Percentiles rank a stretch among this genome's conserved stretches.
phyloP scores from a whole-genome alignment of 371 early-diverging fungal species.

The Parasitella parasitica region DNA sequence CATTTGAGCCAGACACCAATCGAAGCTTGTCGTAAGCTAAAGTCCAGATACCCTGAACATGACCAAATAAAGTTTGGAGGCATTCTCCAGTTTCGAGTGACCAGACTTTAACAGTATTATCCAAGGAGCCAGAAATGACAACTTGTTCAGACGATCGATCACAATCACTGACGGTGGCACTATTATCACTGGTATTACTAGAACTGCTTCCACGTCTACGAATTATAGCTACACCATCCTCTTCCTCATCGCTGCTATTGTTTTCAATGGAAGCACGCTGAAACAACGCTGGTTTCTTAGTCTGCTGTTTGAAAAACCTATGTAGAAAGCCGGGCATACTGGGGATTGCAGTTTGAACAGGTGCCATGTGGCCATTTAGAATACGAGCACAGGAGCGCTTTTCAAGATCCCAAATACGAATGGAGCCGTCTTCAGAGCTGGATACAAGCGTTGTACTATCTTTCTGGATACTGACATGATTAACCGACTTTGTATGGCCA shows the following conservation, averaged over 20 bases:
- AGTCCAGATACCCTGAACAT: constrained; percentile 85
- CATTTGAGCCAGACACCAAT: constrained; percentile 85
- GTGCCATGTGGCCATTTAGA: constrained; percentile 75
- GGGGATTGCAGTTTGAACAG: constrained; percentile 68
- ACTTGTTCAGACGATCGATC: constrained; percentile 36
- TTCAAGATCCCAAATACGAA: constrained; percentile 79
- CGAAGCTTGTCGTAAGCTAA: constrained; percentile 83
- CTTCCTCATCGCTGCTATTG: constrained; percentile 13
- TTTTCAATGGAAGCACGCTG: neutral
- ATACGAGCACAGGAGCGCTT: constrained; percentile 65
- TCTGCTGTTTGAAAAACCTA: constrained; percentile 21
- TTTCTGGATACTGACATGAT: constrained; percentile 72
- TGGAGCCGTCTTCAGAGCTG: constrained; percentile 72
- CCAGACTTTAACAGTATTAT: constrained; percentile 88
- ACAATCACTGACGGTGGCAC: constrained; percentile 5
- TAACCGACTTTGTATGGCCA: constrained; percentile 82
- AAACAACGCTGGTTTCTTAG: neutral
- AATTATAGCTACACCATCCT: constrained; percentile 6
- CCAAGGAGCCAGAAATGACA: constrained; percentile 81
- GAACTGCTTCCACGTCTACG: constrained; percentile 6
- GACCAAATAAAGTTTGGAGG: constrained; percentile 80
- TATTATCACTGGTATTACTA: constrained; percentile 13
- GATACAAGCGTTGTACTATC: constrained; percentile 59
- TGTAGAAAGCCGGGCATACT: constrained; percentile 46
- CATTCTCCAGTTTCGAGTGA: constrained; percentile 77